A percentile compares a stretch with the other conserved stretches of the same genome.
Conservation (phyloP, 208 protist genomes). For the Leishmania martiniquensis region DNA sequence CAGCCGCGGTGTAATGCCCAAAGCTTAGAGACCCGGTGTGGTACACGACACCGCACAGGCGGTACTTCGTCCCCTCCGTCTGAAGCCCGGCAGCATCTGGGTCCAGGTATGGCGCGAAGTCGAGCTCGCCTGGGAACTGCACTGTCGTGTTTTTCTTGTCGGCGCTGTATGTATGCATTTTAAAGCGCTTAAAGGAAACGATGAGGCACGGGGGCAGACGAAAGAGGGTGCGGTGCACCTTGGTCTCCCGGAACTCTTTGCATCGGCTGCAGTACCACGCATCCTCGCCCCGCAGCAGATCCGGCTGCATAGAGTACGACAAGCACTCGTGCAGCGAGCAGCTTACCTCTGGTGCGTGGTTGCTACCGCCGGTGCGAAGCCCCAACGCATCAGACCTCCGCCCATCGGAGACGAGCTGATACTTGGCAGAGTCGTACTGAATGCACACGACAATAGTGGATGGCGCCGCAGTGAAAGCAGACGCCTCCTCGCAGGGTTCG, state of each 20-base stretch:
- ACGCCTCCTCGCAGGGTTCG: neutral
- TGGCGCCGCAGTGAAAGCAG: neutral
- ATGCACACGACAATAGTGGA: conserved; percentile 27
- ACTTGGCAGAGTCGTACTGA: conserved; percentile 20
- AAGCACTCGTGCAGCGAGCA: conserved; percentile 57
- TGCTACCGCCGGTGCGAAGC: neutral
- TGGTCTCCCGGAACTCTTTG: conserved; percentile 60
- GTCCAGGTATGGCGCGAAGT: conserved; percentile 70
- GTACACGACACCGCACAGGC: conserved; percentile 73
- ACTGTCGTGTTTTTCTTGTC: conserved; percentile 79
- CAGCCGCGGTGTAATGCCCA: conserved; percentile 83
- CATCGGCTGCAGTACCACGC: conserved; percentile 75
- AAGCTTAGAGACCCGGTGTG: conserved; percentile 77
- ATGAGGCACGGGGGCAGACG: conserved; percentile 75
- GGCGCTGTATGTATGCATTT: conserved; percentile 54
- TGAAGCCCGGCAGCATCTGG: conserved; percentile 31
- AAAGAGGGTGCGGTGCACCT: conserved; percentile 63
- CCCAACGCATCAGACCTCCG: neutral
- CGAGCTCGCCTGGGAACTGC: conserved; percentile 52
- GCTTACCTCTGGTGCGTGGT: conserved; percentile 17
- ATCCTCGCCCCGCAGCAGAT: conserved; percentile 67
- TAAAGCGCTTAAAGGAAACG: conserved; percentile 83
- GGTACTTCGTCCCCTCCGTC: conserved; percentile 47
- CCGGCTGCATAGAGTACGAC: conserved; percentile 39
- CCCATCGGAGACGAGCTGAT: neutral